A percentile compares a stretch with the other conserved stretches of the same genome.
Conservation (phyloP, 305 asterid species). For the Fraxinus baroniana region DNA sequence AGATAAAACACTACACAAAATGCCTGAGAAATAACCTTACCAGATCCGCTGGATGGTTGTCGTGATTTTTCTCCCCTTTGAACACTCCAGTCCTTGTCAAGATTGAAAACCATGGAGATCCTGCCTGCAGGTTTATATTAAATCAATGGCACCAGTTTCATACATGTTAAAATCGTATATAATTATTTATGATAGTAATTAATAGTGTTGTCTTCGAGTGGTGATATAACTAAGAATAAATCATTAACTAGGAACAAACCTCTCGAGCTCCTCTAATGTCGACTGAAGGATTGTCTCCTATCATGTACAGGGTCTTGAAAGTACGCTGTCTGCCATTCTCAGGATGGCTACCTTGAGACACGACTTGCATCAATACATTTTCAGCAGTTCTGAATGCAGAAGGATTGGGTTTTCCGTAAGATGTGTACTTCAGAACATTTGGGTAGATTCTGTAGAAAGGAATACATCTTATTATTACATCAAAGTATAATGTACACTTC, state of each 20-base stretch:
- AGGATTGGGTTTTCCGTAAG: conserved; percentile 85
- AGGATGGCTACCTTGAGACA: conserved; percentile 24
- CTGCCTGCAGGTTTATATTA: conserved; percentile 46
- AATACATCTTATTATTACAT: conserved; percentile 20
- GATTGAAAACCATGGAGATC: conserved; percentile 85
- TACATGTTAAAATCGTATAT: not conserved
- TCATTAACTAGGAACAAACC: conserved; percentile 42
- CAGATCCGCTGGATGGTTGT: conserved; percentile 69
- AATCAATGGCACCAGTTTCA: not conserved
- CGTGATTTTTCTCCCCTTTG: conserved; percentile 67
- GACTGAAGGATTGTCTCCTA: conserved; percentile 85
- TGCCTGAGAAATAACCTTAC: conserved; percentile 33
- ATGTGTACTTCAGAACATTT: conserved; percentile 57
- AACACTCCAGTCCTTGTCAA: conserved; percentile 89
- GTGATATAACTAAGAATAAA: not conserved
- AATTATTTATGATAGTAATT: not conserved
- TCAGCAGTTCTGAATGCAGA: conserved; percentile 75
- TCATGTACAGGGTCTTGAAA: conserved; percentile 74
- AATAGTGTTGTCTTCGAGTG: conserved; percentile 3
- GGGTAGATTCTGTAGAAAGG: conserved; percentile 55
- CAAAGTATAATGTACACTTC: not conserved
- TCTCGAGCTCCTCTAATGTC: conserved; percentile 83
- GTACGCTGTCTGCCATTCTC: conserved; percentile 23
- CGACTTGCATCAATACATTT: conserved; percentile 52
- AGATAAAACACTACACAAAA: not conserved